Conservation (phyloP, 352 stramenopile species). For the Phytophthora litchii region DNA sequence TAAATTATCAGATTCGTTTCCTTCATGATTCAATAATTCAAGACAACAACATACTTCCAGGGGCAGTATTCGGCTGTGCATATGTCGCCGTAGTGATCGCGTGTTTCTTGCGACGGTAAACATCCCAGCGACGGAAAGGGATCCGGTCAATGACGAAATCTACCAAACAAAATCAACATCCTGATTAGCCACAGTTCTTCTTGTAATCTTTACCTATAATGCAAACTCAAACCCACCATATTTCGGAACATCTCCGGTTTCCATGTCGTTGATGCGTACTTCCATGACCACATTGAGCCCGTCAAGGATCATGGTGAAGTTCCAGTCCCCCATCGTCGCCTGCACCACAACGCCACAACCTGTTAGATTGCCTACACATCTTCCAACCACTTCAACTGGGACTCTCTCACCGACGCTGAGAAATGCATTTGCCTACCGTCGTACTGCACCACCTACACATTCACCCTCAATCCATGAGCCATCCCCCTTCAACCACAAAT, state of each 20-base stretch:
- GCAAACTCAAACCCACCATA: slow-evolving; percentile 53
- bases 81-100: slow-evolving; percentile 45
- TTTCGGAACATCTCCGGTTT: slow-evolving; percentile 78
- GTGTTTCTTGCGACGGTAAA: slow-evolving; percentile 77
- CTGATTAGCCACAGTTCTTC: slow-evolving; percentile 3
- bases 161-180: slow-evolving; percentile 31
- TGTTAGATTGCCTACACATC: slow-evolving; percentile 10
- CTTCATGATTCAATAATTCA: background rate
- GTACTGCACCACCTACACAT: slow-evolving; percentile 68
- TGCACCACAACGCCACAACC: slow-evolving; percentile 33
- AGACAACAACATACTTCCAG: slow-evolving; percentile 39
- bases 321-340: slow-evolving; percentile 79
- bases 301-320: slow-evolving; percentile 80
- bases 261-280: slow-evolving; percentile 87
- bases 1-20: background rate
- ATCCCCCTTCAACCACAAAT: slow-evolving; percentile 7
- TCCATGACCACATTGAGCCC: slow-evolving; percentile 77
- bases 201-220: too few relatives aligned
- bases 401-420: slow-evolving; percentile 62
- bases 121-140: slow-evolving; percentile 84
- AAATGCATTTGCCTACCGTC: slow-evolving; percentile 85
- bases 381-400: slow-evolving; percentile 9
- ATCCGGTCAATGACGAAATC: slow-evolving; percentile 82
- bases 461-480: slow-evolving; percentile 1
- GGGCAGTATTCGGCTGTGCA: slow-evolving; percentile 39